Base-by-base conservation (phyloP, 2,329 filamentous ascomycete species). In the Chaetomiaceae sp. region DNA sequence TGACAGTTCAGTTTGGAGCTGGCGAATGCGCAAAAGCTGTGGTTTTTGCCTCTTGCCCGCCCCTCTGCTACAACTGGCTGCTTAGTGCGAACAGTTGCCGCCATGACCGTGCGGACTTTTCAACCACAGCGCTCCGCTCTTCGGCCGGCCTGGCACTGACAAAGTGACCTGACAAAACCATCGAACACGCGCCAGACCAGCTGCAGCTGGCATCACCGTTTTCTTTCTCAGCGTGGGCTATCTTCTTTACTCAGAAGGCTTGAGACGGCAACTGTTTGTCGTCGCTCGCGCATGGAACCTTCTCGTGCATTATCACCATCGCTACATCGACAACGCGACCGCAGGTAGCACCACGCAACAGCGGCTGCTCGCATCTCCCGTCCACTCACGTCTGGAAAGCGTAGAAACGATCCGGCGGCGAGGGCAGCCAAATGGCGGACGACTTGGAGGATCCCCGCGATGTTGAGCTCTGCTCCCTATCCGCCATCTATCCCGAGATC, bases 401-500 rank as follows among this genome's bases (percentile, higher is more conserved):
- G 14, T n/a, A 5, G 20, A 26, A 22, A 29, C 29, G 29, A 14
- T 32, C 29, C 12, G 15, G 20, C 19, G 24, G 15, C 39, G 18
- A 38, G 17, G 18, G 24, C 18, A 17, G 45, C 35, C 49, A 49
- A 43, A 53, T 53, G 51, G 51, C 48, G 29, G 48, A 51, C 38
- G 62, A 65, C 48, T 65, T 63, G 52, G 71, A 76, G 56, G 74
- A 80, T 57, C 68, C 71, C 52, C 78, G 81, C 40, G 63, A 70
- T 45, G 67, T 73, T 38, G 81, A 85, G 68, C 69, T 85, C 45
- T 74, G 72, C 56, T 75, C 79, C 12, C 71, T 85, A 46, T 66
- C 71, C 46, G 78, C 80, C 51, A 85, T 86, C 57, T 86, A 76
- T 53, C 81, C 81, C n/a, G 82, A 85, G 62, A 74, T 85, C 12